Evolutionary conservation across 192 early-diverging fungal species (phyloP).

Genomic region (Entomortierella parvispora): DNA sequence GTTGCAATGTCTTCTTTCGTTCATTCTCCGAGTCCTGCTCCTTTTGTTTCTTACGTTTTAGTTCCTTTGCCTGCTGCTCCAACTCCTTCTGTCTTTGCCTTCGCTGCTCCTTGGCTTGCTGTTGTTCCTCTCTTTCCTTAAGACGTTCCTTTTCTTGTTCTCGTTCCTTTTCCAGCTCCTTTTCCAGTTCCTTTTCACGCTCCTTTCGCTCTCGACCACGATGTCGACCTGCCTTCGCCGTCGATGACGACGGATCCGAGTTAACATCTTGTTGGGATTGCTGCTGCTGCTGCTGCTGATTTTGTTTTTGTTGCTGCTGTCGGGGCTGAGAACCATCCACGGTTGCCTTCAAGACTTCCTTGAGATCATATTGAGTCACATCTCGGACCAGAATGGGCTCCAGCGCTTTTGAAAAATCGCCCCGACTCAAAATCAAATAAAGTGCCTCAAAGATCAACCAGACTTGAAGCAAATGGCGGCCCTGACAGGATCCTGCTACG

Average conservation of each 20-base stretch:
- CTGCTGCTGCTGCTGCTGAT: not conserved
- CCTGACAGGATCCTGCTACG: slow-evolving; percentile 19
- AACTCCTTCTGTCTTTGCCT: not conserved
- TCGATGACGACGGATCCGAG: not conserved
- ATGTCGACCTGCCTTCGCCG: not conserved
- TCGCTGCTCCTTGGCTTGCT: not conserved
- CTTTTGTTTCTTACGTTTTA: not conserved
- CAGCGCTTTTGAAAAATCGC: slow-evolving; percentile 21
- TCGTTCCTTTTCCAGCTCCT: not conserved
- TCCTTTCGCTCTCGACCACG: not conserved
- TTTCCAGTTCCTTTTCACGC: not conserved
- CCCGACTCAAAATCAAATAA: slow-evolving; percentile 25
- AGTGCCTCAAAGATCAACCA: slow-evolving; percentile 35
- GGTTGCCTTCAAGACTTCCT: not conserved
- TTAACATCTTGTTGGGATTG: too few relatives aligned
- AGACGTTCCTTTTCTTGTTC: not conserved
- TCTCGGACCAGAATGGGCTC: slow-evolving; percentile 8
- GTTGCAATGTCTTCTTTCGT: too few relatives aligned
- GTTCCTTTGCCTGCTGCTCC: not conserved
- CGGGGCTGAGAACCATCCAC: not conserved
- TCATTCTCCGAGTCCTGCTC: not conserved
- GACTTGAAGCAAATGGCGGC: slow-evolving; percentile 15
- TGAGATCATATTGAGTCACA: not conserved
- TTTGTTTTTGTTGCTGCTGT: not conserved
- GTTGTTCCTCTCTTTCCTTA: not conserved